Evolutionary conservation across 73 alveolate genomes (phyloP).

Genomic region (Tetrahymena elliotti): DNA sequence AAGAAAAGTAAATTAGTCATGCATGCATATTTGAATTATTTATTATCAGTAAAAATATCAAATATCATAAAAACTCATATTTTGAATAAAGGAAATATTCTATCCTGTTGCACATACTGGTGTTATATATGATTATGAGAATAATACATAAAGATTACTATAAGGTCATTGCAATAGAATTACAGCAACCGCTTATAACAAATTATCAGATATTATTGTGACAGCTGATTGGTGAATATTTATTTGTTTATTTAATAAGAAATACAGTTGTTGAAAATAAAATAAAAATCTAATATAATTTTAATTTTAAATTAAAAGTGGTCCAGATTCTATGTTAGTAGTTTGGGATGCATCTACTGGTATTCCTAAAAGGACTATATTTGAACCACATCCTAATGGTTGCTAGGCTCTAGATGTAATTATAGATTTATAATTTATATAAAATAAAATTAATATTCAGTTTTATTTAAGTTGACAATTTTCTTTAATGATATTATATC

Average conservation of each 20-base stretch:
- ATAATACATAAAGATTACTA: slow-evolving; percentile 80
- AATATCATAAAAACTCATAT: background rate
- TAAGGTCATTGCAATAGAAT: slow-evolving; percentile 93
- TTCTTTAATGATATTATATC: background rate
- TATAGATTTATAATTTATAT: slow-evolving; percentile 34
- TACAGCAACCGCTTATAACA: slow-evolving; percentile 87
- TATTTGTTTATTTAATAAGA: background rate
- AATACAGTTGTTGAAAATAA: background rate
- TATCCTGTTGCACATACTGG: slow-evolving; percentile 99
- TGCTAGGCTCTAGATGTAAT: slow-evolving; percentile 73
- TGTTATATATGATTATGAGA: slow-evolving; percentile 87
- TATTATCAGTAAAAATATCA: too few species aligned
- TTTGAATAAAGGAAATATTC: slow-evolving; percentile 77
- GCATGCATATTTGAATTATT: too few species aligned
- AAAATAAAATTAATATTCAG: background rate
- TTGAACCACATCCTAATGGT: slow-evolving; percentile 94
- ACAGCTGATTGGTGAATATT: slow-evolving; percentile 79
- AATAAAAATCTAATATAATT: too few species aligned
- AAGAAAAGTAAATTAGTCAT: slow-evolving; percentile 32
- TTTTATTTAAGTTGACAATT: background rate
- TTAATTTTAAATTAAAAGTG: slow-evolving; percentile 22
- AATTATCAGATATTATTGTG: slow-evolving; percentile 83
- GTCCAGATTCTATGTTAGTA: slow-evolving; percentile 89
- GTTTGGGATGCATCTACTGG: slow-evolving; percentile 97
- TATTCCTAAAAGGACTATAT: slow-evolving; percentile 83